Base-by-base conservation (phyloP, 2,329 filamentous ascomycete genomes). In the Claviceps sorghi region DNA sequence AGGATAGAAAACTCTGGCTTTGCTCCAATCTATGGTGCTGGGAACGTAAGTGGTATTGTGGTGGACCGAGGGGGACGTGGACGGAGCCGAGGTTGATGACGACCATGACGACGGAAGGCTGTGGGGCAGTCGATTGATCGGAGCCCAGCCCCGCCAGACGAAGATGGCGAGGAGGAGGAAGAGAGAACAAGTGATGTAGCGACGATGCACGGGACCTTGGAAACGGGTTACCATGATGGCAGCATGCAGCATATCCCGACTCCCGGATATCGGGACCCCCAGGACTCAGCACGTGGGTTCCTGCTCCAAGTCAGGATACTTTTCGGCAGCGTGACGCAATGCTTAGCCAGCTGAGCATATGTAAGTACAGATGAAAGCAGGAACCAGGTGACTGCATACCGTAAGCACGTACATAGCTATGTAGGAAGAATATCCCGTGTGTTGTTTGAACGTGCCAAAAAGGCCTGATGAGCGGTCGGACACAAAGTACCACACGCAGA, bases 21-120 rank as follows among this genome's bases (percentile, higher is more conserved):
- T 61, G 57, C 61, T 61, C 69, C 69, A 71, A 57, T 71, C 67
- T 55, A 64, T 67, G 58, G 65, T 65, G 55, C 65, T 67, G 52
- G 65, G 62, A 15, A 66, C 56, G 49, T 65, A 67, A 45, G 60
- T 58, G 58, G 65, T 59, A 26, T 60, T 59, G 53, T 58, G 59
- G 52, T 61, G 56, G 38, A 52, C 57, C 2, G 29, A 17, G 7
- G 22, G 5, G 42, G 36, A n/a, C 17, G 40, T 4, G 13, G 36
- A 9, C 2, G 48, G 11, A 21, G 22, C 26, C 21, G 40, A 50
- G 8, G 48, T 21, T 26, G 40, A 34, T 15, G 36, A 38, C 17
- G 36, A 38, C 17, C 15, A 36, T 13, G 34, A 44, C 48, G 36
- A 30, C 13, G 48, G n/a, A 4, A 53, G 55, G 51, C 46, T 55